Conservation (phyloP, 495 filamentous ascomycete species). For the Lineolata rhizophorae region DNA sequence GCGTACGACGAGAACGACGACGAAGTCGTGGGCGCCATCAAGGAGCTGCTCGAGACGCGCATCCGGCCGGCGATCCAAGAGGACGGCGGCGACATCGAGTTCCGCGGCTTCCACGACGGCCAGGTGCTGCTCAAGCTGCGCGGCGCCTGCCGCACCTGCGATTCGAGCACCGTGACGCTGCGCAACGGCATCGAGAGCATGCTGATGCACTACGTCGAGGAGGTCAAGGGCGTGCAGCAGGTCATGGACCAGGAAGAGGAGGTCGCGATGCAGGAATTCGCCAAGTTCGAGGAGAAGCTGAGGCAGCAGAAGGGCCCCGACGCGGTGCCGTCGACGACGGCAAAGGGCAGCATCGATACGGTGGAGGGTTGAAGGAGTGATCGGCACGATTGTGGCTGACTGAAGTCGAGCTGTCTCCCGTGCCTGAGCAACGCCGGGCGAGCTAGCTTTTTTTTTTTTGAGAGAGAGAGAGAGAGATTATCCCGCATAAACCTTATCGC, state of each 20-base stretch:
- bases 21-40: slow-evolving; percentile 93
- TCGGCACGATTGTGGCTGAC: too few species aligned
- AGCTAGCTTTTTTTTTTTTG: too few species aligned
- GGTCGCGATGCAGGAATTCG: slow-evolving; percentile 73
- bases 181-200: slow-evolving; percentile 90
- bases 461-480: too few species aligned
- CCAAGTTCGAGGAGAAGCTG: slow-evolving; percentile 90
- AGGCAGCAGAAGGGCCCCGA: slow-evolving; percentile 46
- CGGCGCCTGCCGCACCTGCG: slow-evolving; percentile 86
- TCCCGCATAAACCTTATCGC: too few species aligned
- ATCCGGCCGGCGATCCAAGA: slow-evolving; percentile 92
- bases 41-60: slow-evolving; percentile 89
- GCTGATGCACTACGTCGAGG: slow-evolving; percentile 90
- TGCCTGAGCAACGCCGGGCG: too few species aligned
- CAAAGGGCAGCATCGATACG: slow-evolving; percentile 44
- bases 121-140: slow-evolving; percentile 69
- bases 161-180: slow-evolving; percentile 84
- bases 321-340: slow-evolving; percentile 34
- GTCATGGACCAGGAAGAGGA: slow-evolving; percentile 84
- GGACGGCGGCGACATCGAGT: slow-evolving; percentile 93
- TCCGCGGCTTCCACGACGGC: slow-evolving; percentile 70
- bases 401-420: too few species aligned
- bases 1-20: slow-evolving; percentile 67
- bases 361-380: too few species aligned
- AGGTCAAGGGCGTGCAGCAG: slow-evolving; percentile 82